Base-by-base conservation (phyloP, 495 filamentous ascomycete genomes). In the Aspergillus bertholletiae region DNA sequence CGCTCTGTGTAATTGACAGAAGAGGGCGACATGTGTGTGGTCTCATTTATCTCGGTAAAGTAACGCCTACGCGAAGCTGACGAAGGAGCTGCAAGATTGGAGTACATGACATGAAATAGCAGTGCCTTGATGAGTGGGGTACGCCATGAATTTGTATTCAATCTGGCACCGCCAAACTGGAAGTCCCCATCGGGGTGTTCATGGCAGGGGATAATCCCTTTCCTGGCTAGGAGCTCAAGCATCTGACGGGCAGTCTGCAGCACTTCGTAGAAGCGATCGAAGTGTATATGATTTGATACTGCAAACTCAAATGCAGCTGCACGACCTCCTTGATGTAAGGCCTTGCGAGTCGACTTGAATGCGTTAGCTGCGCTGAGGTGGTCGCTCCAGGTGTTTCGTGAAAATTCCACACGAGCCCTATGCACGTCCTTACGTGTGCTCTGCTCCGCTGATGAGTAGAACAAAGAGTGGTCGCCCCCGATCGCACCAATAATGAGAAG, bases 331-430 rank as follows among this genome's bases (percentile, higher is more conserved):
- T 58, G 60, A 18, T 69, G 59, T 28, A 62, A 64, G 17, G 65
- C 28, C 0, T 63, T 52, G 24, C 80, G 74, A 35, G 78, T 62
- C 52, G 74, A 68, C 35, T 68, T 67, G 57, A 80, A 78, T 7
- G 79, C 80, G 44, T 82, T 80, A 40, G 84, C 56, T 9, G 73
- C 55, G 44, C 71, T 74, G 34, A 84, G 73, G 49, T 84, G 81
- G 45, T 85, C 83, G 57, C 78, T 82, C 6, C 60, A 59, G 5
- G 68, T 67, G 8, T 67, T 69, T 20, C 68, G 55, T 11, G 72
- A 69, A 56, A 80, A 85, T 13, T 61, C 46, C 17, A 56, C 40
- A 18, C 73, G 75, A 7, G 57, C 52, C 27, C 56, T 32, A 20
- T 63, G 58, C 17, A 74, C 66, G 39, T 68, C 61, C 4, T 53